These are phyloP conservation scores for Cordyceps cateniannulata DNA, from an alignment of 2,329 filamentous ascomycete species.

Conservation along the genomic window DNA sequence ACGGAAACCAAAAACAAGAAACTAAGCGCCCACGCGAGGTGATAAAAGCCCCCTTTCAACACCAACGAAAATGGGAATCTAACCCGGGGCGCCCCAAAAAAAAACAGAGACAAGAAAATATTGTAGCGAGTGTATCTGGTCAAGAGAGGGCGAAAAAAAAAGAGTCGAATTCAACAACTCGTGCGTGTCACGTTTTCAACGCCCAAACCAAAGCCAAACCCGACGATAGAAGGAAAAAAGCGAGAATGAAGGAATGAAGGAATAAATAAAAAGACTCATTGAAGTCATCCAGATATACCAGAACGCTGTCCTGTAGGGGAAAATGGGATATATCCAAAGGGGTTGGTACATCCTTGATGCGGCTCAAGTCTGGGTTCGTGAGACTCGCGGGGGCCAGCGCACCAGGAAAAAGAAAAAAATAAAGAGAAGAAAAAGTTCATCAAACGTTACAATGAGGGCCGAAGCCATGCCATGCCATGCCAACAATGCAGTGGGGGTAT, in stretches of 20 bases:
- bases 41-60: neutral
- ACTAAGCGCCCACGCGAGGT: neutral
- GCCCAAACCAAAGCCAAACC: neutral
- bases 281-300: neutral
- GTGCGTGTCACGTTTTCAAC: neutral
- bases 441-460: conserved; percentile 4
- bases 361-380: conserved; percentile 17
- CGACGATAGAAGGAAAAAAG: neutral
- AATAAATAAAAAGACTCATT: no score
- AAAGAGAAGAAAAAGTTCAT: neutral
- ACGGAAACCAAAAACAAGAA: neutral
- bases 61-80: no score
- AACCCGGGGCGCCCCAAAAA: no score
- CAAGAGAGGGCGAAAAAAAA: no score
- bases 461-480: neutral
- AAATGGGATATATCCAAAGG: neutral
- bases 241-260: neutral
- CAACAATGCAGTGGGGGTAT: conserved; percentile 1
- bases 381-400: conserved; percentile 10
- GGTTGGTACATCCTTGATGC: neutral
- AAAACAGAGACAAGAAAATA: neutral
- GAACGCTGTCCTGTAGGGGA: neutral
- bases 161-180: neutral
- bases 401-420: neutral
- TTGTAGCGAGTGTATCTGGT: neutral